Percentiles rank a stretch among this genome's conserved stretches.
These are phyloP conservation scores for Gossypium anomalum DNA, from an alignment of 345 rosid genomes.

Conservation along the genomic window DNA sequence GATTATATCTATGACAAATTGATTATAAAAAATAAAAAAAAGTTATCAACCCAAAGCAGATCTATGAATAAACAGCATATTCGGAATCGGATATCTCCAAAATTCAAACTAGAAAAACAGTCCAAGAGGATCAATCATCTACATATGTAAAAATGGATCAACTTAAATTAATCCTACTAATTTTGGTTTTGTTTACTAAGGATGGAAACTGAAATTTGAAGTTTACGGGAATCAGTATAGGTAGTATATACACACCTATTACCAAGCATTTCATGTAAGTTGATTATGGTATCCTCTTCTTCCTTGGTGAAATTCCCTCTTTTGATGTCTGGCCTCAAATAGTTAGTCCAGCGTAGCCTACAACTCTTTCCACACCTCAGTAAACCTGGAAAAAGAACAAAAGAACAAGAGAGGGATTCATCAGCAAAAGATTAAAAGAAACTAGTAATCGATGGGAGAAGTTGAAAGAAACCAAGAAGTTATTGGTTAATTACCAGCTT, in stretches of 20 bases:
- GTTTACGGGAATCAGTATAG: not conserved
- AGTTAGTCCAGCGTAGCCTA: constrained; percentile 76
- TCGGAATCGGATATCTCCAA: not conserved
- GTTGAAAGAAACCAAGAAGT: not conserved
- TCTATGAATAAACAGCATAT: constrained; percentile 2
- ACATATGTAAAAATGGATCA: not conserved
- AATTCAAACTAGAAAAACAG: not conserved
- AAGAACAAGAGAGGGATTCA: not conserved
- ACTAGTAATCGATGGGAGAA: not conserved
- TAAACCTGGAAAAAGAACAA: constrained; percentile 37
- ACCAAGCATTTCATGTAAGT: constrained; percentile 54
- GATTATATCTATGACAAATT: constrained; percentile 11
- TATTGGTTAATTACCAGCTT: constrained; percentile 35
- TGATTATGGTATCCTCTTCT: constrained; percentile 69
- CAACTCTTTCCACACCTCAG: constrained; percentile 86
- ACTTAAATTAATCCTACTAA: no score
- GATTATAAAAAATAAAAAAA: not conserved
- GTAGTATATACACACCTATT: constrained; percentile 39
- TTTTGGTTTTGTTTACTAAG: not conserved
- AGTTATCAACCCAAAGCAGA: constrained; percentile 1
- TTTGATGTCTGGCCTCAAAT: constrained; percentile 75
- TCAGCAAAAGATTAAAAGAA: not conserved
- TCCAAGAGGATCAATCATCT: not conserved
- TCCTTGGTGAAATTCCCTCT: constrained; percentile 66
- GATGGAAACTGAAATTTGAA: not conserved